Evolutionary conservation across 306 rosid genomes (phyloP), one percentile per base, ranked within the genome.

Genomic region (Amphicarpaea edgeworthii): DNA sequence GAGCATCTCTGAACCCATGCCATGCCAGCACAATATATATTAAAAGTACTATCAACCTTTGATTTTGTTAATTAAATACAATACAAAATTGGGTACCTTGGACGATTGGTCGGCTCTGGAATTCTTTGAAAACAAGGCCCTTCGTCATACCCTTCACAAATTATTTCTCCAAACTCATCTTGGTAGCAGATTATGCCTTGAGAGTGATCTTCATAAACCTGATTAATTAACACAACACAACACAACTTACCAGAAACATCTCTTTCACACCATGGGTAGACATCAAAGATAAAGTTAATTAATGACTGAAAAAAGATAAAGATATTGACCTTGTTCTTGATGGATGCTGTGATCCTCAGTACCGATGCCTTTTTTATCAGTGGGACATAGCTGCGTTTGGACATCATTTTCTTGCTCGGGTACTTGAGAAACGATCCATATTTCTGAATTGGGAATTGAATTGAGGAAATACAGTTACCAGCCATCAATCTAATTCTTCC

Each of bases 111-210:
- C 71, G 83, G 61, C 30, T 55, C 85, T 40, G 86, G 86, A 57
- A 79, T 61, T 76, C 87, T 86, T 55, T 86, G 87, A 67, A 85
- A 81, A 24, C 92, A 88, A 76, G 97, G 93, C 17, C 93, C 92
- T 78, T 91, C 98, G 72, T 91, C 97, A 49, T 81, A 86, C 24
- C 92, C 98, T 87, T 93, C 98, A 47, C 97, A 93, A 40, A 84
- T 77, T 3, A 89, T 84, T 74, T 93, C 96, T 41, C 98, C 97
- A n/a, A 41, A 67, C 14, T 87, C 96, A 82, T 93, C 97, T 70
- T 71, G 77, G 50, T 91, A 91, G 85, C 96, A 93, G 19, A 93
- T 82, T 77, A 93, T 83, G 19, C 97, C 97, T 73, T 89, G 66
- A 30, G 85, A 65, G 37, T 28, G 69, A 85, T 91, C 93, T 83